A percentile compares a stretch with the other conserved stretches of the same genome.
These are phyloP conservation scores for Serendipita sp. DNA, from an alignment of 768 basidiomycete genomes.

Conservation along the genomic window DNA sequence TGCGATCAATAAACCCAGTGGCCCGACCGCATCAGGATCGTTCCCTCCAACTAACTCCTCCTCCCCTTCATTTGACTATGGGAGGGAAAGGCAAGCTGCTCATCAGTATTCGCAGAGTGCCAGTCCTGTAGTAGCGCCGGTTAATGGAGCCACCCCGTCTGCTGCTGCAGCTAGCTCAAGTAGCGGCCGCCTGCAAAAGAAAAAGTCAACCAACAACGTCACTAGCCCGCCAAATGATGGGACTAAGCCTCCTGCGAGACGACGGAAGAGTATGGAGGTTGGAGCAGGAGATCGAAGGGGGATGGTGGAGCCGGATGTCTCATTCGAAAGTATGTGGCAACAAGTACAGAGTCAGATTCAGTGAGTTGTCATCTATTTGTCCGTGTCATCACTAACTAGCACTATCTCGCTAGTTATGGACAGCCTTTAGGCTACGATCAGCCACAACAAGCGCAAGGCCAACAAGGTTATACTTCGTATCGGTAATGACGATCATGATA, in stretches of 20 bases:
- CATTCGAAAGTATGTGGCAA: neutral
- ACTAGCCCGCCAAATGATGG: neutral
- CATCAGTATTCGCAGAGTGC: neutral
- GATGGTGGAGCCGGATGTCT: neutral
- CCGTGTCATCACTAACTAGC: neutral
- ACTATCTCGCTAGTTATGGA: neutral
- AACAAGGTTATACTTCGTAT: neutral
- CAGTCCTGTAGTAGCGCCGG: neutral
- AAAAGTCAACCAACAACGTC: neutral
- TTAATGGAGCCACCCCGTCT: neutral
- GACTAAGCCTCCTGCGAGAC: neutral
- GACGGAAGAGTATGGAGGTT: neutral
- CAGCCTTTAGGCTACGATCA: neutral
- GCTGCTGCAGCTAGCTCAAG: neutral
- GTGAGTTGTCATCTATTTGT: neutral
- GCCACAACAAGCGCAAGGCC: neutral
- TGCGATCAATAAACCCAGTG: neutral
- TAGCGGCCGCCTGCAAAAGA: neutral
- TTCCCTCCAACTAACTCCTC: neutral
- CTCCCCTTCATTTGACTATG: neutral
- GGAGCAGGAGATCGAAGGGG: slow-evolving; percentile 4
- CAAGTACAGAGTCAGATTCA: neutral
- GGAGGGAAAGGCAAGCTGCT: neutral
- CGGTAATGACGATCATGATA: neutral
- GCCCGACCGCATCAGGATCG: neutral